phyloP scores from a whole-genome alignment of 345 rosid genomes.

The Mallotus nudiflorus region DNA sequence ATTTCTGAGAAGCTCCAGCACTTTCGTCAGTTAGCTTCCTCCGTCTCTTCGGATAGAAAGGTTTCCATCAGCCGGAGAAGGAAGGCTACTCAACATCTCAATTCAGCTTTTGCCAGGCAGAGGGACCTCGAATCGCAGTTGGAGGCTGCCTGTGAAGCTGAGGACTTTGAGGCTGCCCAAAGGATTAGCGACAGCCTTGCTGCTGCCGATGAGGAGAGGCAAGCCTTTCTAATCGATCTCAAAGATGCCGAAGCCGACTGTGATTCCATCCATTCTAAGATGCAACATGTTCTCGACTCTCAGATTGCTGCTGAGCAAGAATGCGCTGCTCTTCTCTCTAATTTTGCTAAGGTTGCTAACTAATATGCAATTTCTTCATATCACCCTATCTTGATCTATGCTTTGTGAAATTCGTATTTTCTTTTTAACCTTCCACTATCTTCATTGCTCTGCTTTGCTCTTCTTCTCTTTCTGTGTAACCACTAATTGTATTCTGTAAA shows the following conservation, averaged over 20 bases:
- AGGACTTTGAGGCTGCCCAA: slow-evolving; percentile 84
- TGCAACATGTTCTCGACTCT: slow-evolving; percentile 56
- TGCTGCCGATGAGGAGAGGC: slow-evolving; percentile 50
- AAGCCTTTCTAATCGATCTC: slow-evolving; percentile 44
- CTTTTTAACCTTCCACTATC: no score
- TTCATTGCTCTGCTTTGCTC: not conserved
- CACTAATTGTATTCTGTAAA: not conserved
- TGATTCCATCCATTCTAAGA: slow-evolving; percentile 57
- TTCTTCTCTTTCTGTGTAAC: no score
- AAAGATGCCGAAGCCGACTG: slow-evolving; percentile 65
- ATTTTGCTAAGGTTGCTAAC: slow-evolving; percentile 55
- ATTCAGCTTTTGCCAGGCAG: slow-evolving; percentile 48
- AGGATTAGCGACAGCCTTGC: slow-evolving; percentile 72
- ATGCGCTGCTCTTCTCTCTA: slow-evolving; percentile 57
- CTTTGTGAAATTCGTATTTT: no score
- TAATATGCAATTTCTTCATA: no score
- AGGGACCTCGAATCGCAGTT: slow-evolving; percentile 62
- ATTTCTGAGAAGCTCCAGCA: slow-evolving; percentile 51
- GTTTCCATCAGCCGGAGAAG: slow-evolving; percentile 60
- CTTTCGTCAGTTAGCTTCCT: slow-evolving; percentile 50
- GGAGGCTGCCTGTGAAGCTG: slow-evolving; percentile 81
- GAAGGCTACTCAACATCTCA: slow-evolving; percentile 56
- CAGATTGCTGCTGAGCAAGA: slow-evolving; percentile 75
- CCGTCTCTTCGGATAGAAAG: slow-evolving; percentile 60
- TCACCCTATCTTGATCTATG: no score